Percentiles rank a stretch among this genome's conserved stretches.
phyloP scores from a whole-genome alignment of 1,284 basidiomycete species.

The Pseudozyma tsukubaensis region DNA sequence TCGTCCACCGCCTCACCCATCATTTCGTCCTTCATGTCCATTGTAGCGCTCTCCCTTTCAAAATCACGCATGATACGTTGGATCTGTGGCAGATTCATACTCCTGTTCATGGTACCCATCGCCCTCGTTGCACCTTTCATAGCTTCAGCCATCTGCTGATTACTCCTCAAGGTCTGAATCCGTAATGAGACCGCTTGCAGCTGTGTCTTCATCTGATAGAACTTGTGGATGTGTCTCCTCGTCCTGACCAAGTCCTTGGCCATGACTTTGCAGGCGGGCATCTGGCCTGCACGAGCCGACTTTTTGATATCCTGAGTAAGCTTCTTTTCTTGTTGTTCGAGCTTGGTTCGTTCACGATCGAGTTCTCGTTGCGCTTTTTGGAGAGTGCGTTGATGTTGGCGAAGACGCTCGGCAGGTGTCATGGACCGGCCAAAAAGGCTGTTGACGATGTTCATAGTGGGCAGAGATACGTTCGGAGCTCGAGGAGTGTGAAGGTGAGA shows the following conservation, averaged over 20 bases:
- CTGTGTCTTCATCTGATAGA: constrained; percentile 98
- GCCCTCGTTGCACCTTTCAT: constrained; percentile 99
- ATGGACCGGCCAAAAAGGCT: constrained; percentile 84
- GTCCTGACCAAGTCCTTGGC: constrained; percentile 98
- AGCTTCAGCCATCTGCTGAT: constrained; percentile 98
- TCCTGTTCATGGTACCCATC: constrained; percentile 97
- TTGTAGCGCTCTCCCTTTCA: constrained; percentile 93
- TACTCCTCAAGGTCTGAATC: constrained; percentile 95
- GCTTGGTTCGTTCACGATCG: constrained; percentile 91
- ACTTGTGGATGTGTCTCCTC: constrained; percentile 94
- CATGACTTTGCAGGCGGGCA: constrained; percentile 91
- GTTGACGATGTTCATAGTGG: constrained; percentile 55
- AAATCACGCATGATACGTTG: constrained; percentile 98
- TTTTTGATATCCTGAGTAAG: constrained; percentile 88
- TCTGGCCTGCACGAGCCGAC: constrained; percentile 93
- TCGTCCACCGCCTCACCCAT: constrained; percentile 99
- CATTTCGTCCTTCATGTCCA: constrained; percentile 99
- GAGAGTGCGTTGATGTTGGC: constrained; percentile 93
- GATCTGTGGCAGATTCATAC: constrained; percentile 92
- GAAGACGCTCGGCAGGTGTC: constrained; percentile 93
- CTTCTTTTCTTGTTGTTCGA: constrained; percentile 82
- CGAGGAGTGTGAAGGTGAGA: too few species aligned
- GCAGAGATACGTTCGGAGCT: neutral
- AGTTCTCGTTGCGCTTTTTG: constrained; percentile 97
- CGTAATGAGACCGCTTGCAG: constrained; percentile 94